phyloP scores from a whole-genome alignment of 2,329 filamentous ascomycete species.

The Dendrostoma leiphaemia region DNA sequence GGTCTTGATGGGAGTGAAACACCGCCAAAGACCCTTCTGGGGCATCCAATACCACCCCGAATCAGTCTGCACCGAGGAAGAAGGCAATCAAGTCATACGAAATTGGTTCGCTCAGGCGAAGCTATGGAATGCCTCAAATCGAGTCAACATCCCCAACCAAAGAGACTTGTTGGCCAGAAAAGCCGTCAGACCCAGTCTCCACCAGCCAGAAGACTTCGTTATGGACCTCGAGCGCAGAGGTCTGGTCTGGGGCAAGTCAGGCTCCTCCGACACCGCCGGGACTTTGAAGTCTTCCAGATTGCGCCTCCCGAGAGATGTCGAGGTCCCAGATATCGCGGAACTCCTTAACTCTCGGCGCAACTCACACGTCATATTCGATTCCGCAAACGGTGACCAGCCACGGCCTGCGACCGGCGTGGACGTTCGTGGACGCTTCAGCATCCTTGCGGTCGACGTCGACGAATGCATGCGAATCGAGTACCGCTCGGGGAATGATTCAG shows the following conservation, averaged over 20 bases:
- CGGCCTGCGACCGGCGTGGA: conserved; percentile 38
- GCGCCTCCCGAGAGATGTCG: conserved; percentile 41
- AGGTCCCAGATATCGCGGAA: conserved; percentile 55
- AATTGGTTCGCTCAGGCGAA: conserved; percentile 74
- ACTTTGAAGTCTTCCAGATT: conserved; percentile 36
- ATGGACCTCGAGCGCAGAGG: conserved; percentile 5
- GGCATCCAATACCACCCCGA: conserved; percentile 91
- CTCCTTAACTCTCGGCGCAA: conserved; percentile 35
- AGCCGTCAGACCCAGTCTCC: conserved; percentile 32
- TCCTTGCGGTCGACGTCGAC: conserved; percentile 66
- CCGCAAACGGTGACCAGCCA: conserved; percentile 50
- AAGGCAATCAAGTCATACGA: conserved; percentile 60
- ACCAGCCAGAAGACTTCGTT: conserved; percentile 24
- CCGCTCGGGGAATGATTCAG: conserved; percentile 44
- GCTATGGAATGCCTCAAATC: conserved; percentile 52
- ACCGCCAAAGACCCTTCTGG: conserved; percentile 71
- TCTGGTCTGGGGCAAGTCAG: conserved; percentile 21
- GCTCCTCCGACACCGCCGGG: conserved; percentile 13
- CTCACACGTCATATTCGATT: conserved; percentile 59
- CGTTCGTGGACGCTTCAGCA: conserved; percentile 65
- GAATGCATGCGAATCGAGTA: conserved; percentile 58
- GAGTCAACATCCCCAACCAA: conserved; percentile 18
- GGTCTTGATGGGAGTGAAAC: conserved; percentile 75
- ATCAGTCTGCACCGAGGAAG: conserved; percentile 75
- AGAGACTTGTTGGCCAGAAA: conserved; percentile 26